Conservation (phyloP, 805 yeast genomes). For the Scheffersomyces ergatensis region DNA sequence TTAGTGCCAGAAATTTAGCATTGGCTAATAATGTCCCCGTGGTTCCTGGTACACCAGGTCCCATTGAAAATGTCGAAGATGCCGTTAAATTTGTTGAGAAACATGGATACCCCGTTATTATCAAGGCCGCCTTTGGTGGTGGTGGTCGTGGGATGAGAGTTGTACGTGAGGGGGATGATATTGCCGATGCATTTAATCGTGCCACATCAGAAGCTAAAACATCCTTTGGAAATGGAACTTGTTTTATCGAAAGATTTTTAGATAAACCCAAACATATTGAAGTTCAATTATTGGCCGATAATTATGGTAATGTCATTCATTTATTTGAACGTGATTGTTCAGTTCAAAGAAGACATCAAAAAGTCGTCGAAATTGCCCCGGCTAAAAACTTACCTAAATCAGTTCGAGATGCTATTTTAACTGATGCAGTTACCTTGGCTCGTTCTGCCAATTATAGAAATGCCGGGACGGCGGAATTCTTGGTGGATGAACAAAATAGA, state of each 20-base stretch:
- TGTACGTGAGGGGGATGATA: constrained; percentile 92
- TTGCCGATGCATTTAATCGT: constrained; percentile 87
- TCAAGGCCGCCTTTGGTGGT: constrained; percentile 99
- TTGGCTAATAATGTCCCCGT: constrained; percentile 79
- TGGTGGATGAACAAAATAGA: constrained; percentile 89
- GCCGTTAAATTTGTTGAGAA: constrained; percentile 76
- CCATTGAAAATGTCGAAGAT: constrained; percentile 76
- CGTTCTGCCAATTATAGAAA: constrained; percentile 85
- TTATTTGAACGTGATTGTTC: constrained; percentile 97
- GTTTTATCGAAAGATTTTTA: constrained; percentile 93
- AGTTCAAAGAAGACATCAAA: constrained; percentile 99
- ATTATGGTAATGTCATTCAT: constrained; percentile 92
- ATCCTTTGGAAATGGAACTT: constrained; percentile 98
- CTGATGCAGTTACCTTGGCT: constrained; percentile 94
- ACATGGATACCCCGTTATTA: constrained; percentile 94
- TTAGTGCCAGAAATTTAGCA: constrained; percentile 88
- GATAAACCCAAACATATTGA: constrained; percentile 97
- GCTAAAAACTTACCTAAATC: constrained; percentile 82
- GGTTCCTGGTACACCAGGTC: constrained; percentile 98
- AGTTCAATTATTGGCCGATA: constrained; percentile 92
- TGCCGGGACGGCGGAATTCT: constrained; percentile 98
- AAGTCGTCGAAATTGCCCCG: constrained; percentile 98
- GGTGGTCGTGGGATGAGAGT: constrained; percentile 99
- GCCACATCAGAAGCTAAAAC: constrained; percentile 93
- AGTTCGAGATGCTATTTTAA: constrained; percentile 87